Percentiles rank a stretch among this genome's conserved stretches.
phyloP scores from a whole-genome alignment of 75 land plant genomes.

The Gnetum montanum region DNA sequence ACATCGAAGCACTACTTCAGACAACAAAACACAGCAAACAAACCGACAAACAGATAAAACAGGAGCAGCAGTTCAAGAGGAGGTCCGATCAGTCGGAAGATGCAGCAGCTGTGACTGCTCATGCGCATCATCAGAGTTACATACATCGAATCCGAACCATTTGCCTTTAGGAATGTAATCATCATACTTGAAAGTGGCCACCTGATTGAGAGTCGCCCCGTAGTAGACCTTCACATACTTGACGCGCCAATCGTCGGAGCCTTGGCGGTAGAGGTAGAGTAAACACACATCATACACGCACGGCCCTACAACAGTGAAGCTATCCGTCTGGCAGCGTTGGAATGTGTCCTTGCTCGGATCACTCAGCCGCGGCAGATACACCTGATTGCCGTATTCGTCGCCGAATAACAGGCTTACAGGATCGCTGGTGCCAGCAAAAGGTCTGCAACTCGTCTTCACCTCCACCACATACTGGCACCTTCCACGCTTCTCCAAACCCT shows the following conservation, averaged over 20 bases:
- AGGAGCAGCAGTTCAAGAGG: too few species aligned
- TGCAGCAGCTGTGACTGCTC: too few species aligned
- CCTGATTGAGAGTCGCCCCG: conserved; percentile 7
- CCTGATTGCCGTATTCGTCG: conserved; percentile 16
- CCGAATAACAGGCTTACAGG: conserved; percentile 18
- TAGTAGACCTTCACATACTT: conserved; percentile 30
- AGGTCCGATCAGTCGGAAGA: too few species aligned
- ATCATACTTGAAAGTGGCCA: conserved; percentile 41
- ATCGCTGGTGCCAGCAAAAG: conserved; percentile 27
- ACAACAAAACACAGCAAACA: too few species aligned
- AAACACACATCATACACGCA: conserved; percentile 47
- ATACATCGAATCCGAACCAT: conserved; percentile 49
- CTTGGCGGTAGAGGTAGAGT: conserved; percentile 29
- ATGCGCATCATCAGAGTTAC: conserved; percentile 7
- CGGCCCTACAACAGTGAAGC: conserved; percentile 39
- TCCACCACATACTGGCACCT: conserved; percentile 32
- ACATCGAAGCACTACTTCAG: too few species aligned
- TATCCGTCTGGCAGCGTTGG: conserved; percentile 45
- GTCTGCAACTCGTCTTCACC: conserved; percentile 51
- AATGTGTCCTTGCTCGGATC: conserved; percentile 38
- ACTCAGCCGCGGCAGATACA: conserved; percentile 44
- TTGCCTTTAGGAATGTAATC: conserved; percentile 21
- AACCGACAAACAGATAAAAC: too few species aligned
- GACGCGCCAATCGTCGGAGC: conserved; percentile 46
- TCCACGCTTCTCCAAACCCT: neutral